A percentile compares a stretch with the other conserved stretches of the same genome.
Conservation (phyloP, 2,329 filamentous ascomycete genomes). For the Dactylonectria estremocensis region DNA sequence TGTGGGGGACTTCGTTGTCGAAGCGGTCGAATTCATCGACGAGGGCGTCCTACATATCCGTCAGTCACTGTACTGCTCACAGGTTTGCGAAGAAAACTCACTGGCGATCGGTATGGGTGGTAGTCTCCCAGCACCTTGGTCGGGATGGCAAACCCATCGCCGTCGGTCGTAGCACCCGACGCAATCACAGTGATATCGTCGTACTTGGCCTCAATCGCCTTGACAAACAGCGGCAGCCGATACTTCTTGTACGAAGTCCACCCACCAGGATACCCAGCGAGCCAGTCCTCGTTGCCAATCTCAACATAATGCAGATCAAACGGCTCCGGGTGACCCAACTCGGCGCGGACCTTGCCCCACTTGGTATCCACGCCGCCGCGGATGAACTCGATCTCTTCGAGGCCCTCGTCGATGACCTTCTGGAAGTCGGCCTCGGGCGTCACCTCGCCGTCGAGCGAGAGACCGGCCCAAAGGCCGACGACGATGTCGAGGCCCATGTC, state of each 20-base stretch:
- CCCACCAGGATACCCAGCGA: slow-evolving; percentile 64
- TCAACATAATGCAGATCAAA: slow-evolving; percentile 75
- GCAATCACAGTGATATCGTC: slow-evolving; percentile 71
- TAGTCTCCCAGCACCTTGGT: slow-evolving; percentile 63
- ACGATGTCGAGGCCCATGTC: slow-evolving; percentile 73
- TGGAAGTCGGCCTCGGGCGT: slow-evolving; percentile 67
- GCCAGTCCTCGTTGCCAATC: slow-evolving; percentile 78
- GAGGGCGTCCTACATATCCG: slow-evolving; percentile 57
- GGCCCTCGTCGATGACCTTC: slow-evolving; percentile 70
- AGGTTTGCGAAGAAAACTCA: neutral
- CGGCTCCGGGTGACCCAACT: slow-evolving; percentile 73
- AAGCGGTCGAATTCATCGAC: slow-evolving; percentile 67
- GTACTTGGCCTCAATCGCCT: slow-evolving; percentile 70
- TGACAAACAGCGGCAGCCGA: slow-evolving; percentile 72
- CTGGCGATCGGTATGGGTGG: slow-evolving; percentile 66
- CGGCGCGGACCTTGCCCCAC: slow-evolving; percentile 71
- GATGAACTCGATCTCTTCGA: slow-evolving; percentile 76
- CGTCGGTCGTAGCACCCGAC: slow-evolving; percentile 62
- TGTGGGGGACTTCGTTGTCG: slow-evolving; percentile 62
- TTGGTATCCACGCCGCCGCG: slow-evolving; percentile 66
- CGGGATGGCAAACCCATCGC: slow-evolving; percentile 56
- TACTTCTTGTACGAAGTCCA: slow-evolving; percentile 67
- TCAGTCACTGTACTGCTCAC: neutral
- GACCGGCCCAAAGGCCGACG: slow-evolving; percentile 71
- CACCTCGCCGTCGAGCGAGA: slow-evolving; percentile 68